These are phyloP conservation scores for Albizia julibrissin DNA, from an alignment of 306 rosid species.

Conservation along the genomic window DNA sequence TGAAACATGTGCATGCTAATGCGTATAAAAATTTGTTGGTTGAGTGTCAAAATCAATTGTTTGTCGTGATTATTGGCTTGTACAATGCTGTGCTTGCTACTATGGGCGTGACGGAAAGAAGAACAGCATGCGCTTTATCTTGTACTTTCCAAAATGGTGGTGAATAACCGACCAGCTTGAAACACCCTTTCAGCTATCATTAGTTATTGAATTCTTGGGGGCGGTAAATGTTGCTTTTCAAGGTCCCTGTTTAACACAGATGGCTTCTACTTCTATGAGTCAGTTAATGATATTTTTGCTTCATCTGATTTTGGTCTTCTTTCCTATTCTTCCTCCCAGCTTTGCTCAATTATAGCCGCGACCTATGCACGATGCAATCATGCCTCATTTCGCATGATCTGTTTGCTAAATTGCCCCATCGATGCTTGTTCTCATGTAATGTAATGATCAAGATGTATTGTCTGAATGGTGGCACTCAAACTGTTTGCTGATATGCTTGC, in stretches of 20 bases:
- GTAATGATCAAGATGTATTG: constrained; percentile 54
- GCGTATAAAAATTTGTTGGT: background rate
- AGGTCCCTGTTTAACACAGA: no score
- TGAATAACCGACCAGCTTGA: background rate
- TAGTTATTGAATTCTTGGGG: no score
- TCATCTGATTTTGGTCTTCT: constrained; percentile 34
- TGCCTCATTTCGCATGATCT: constrained; percentile 51
- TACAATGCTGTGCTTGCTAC: background rate
- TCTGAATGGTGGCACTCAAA: constrained; percentile 48
- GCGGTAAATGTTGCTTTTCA: no score
- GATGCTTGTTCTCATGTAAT: constrained; percentile 52
- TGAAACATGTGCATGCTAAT: no score
- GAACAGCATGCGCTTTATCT: background rate
- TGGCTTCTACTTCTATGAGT: no score
- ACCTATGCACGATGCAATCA: constrained; percentile 60
- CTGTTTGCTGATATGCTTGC: constrained; percentile 64
- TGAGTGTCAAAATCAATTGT: background rate
- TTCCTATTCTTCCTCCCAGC: constrained; percentile 14
- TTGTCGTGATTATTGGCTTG: background rate
- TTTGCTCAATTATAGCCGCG: constrained; percentile 49
- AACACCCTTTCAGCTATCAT: no score
- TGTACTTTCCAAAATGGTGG: background rate
- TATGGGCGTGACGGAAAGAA: background rate
- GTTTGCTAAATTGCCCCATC: constrained; percentile 57
- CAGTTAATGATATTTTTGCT: no score